These are phyloP conservation scores for Globisporangium sylvaticum DNA, from an alignment of 352 stramenopile species.

Conservation along the genomic window DNA sequence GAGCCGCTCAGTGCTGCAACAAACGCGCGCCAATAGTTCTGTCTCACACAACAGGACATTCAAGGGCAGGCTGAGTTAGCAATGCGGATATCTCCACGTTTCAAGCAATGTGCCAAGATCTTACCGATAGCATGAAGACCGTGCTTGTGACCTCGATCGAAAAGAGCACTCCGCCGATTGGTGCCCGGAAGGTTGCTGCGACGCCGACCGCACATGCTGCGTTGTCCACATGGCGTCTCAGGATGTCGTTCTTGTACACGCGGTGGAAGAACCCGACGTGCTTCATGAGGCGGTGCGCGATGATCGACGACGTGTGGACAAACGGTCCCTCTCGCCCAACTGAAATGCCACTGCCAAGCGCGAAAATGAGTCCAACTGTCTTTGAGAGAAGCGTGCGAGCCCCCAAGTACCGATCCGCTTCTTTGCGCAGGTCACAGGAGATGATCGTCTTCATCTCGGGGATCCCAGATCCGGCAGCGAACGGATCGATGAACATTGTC, in stretches of 20 bases:
- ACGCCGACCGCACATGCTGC: constrained; percentile 88
- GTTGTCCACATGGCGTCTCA: constrained; percentile 80
- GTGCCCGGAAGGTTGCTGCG: constrained; percentile 82
- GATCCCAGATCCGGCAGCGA: constrained; percentile 60
- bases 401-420: constrained; percentile 42
- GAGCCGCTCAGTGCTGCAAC: constrained; percentile 53
- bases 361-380: constrained; percentile 88
- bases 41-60: not conserved
- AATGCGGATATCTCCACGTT: not conserved
- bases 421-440: constrained; percentile 44
- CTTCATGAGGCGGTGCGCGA: constrained; percentile 84
- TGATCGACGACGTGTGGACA: constrained; percentile 89
- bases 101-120: constrained; percentile 10
- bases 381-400: constrained; percentile 66
- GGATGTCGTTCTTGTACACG: constrained; percentile 59
- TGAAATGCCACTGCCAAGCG: constrained; percentile 88
- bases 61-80: not conserved
- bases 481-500: constrained; percentile 38
- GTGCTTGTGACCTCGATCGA: constrained; percentile 87
- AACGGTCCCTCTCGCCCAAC: constrained; percentile 97
- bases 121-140: constrained; percentile 59
- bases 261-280: constrained; percentile 58
- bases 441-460: constrained; percentile 82
- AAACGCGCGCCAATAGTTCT: constrained; percentile 73
- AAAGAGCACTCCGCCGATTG: constrained; percentile 90